A percentile compares a stretch with the other conserved stretches of the same genome.
Evolutionary conservation across 192 early-diverging fungal species (phyloP).

Genomic region (Kappamyces sp.): DNA sequence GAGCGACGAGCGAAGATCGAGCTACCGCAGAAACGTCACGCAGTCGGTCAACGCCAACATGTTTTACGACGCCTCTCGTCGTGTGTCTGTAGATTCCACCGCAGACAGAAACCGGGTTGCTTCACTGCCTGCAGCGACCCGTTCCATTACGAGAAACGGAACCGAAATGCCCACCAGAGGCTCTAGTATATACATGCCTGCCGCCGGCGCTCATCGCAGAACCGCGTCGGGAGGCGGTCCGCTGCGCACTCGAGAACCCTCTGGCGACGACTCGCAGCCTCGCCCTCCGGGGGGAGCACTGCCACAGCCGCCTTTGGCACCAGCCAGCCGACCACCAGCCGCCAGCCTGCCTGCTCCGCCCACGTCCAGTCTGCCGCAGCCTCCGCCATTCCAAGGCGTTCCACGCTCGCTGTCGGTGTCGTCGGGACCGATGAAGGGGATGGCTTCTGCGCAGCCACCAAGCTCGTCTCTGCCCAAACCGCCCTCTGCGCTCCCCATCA

Average conservation of each 20-base stretch:
- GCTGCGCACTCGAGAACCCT: too few species aligned
- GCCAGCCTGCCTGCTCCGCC: neutral
- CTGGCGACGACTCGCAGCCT: too few species aligned
- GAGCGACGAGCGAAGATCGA: neutral
- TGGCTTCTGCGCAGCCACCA: conserved; percentile 6
- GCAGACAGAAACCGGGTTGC: conserved; percentile 1
- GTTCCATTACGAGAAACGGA: conserved; percentile 8
- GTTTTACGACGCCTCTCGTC: neutral
- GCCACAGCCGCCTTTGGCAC: neutral
- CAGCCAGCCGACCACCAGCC: neutral
- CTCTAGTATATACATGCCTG: conserved; percentile 8
- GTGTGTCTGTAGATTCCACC: conserved; percentile 4
- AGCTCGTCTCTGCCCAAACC: conserved; percentile 3
- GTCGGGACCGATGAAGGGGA: neutral
- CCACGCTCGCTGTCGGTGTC: conserved; percentile 4
- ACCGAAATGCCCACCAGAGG: conserved; percentile 9
- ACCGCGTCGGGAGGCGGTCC: too few species aligned
- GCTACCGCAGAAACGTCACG: neutral
- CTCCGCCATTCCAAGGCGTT: neutral
- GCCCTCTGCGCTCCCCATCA: neutral
- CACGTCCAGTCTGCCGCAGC: neutral
- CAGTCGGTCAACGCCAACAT: conserved; percentile 13
- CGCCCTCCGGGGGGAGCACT: too few species aligned
- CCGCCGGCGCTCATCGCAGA: too few species aligned
- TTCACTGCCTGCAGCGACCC: conserved; percentile 5